phyloP scores from a whole-genome alignment of 495 filamentous ascomycete species.

The Penicillium coprophilum region DNA sequence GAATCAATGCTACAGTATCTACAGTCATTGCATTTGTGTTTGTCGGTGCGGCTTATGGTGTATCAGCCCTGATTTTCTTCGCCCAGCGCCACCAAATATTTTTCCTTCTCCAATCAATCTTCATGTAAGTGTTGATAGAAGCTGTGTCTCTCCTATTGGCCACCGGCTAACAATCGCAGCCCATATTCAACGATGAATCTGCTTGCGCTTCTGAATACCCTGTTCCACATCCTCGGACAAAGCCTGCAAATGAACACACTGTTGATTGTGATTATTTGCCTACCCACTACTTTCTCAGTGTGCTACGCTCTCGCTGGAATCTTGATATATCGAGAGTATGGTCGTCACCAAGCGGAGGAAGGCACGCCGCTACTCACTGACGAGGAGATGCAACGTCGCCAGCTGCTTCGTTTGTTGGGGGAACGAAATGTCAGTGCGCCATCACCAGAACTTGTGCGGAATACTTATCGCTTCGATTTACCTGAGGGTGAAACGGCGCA shows the following conservation, averaged over 20 bases:
- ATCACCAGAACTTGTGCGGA: conserved; percentile 26
- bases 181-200: conserved; percentile 32
- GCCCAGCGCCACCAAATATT: background rate
- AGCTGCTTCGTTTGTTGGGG: conserved; percentile 35
- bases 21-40: background rate
- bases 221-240: conserved; percentile 35
- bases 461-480: conserved; percentile 37
- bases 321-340: conserved; percentile 25
- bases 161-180: conserved; percentile 11
- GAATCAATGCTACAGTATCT: background rate
- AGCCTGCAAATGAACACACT: conserved; percentile 25
- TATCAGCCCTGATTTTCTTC: background rate
- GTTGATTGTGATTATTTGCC: conserved; percentile 25
- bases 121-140: background rate
- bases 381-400: conserved; percentile 41
- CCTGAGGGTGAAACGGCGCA: conserved; percentile 18
- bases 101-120: background rate
- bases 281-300: conserved; percentile 27
- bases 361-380: conserved; percentile 31
- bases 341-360: conserved; percentile 12
- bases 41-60: background rate
- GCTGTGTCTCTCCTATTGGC: background rate
- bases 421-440: conserved; percentile 20
- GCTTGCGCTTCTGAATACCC: conserved; percentile 33
- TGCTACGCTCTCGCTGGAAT: conserved; percentile 30